Conservation (phyloP, 352 stramenopile genomes). For the Globisporangium carolinianum region DNA sequence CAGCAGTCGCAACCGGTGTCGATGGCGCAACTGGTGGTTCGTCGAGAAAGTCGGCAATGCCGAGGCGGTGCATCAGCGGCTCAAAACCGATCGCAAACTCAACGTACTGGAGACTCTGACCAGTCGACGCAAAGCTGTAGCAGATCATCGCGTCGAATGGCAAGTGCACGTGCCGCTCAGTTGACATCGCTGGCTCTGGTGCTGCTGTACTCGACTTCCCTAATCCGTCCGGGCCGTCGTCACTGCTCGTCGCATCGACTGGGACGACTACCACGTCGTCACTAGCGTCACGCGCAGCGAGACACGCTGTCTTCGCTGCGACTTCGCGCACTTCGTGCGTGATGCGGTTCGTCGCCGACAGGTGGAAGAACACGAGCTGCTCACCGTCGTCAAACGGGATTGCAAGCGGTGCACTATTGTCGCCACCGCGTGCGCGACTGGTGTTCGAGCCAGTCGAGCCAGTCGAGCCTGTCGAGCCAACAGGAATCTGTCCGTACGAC, state of each 20-base stretch:
- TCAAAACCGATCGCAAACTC: constrained; percentile 87
- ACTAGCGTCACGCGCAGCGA: constrained; percentile 5
- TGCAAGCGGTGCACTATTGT: constrained; percentile 47
- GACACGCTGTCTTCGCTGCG: constrained; percentile 40
- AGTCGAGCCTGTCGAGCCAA: too few species aligned
- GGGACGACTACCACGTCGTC: constrained; percentile 2
- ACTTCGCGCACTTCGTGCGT: constrained; percentile 55
- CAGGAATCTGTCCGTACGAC: constrained; percentile 73
- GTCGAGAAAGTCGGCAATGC: constrained; percentile 47
- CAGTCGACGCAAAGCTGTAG: constrained; percentile 60
- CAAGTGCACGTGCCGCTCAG: constrained; percentile 70
- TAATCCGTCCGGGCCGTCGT: constrained; percentile 4
- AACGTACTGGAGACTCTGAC: constrained; percentile 57
- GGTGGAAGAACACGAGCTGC: constrained; percentile 52
- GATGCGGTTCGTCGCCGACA: constrained; percentile 73
- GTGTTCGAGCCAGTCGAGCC: not conserved
- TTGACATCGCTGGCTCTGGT: not conserved
- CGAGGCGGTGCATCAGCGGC: constrained; percentile 68
- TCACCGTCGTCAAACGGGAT: constrained; percentile 55
- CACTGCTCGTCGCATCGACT: constrained; percentile 2
- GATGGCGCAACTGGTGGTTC: not conserved
- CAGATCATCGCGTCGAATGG: constrained; percentile 78
- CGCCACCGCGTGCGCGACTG: constrained; percentile 31
- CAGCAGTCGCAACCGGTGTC: too few species aligned
- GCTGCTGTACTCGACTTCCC: not conserved